Conservation (phyloP, 2,329 filamentous ascomycete genomes). For the Arthroderma sp. region DNA sequence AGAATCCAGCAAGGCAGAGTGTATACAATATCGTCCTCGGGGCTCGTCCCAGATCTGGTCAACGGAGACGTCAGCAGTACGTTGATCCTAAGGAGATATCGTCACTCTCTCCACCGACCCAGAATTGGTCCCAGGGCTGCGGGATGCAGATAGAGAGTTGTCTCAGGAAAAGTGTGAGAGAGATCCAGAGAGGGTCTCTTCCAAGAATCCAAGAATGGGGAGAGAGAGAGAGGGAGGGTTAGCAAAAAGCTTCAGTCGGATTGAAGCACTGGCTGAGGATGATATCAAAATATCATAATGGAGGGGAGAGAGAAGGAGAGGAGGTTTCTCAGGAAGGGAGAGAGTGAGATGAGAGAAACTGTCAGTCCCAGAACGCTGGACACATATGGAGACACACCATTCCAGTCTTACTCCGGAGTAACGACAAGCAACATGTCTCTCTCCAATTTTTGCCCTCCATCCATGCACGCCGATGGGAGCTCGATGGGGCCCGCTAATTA, state of each 20-base stretch:
- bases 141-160: not conserved
- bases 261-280: not conserved
- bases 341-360: not conserved
- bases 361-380: not conserved
- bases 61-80: not conserved
- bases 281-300: not conserved
- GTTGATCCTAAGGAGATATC: not conserved
- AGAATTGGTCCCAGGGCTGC: not conserved
- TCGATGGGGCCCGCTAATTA: conserved; percentile 2
- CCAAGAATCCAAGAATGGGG: not conserved
- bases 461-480: conserved; percentile 1
- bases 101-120: not conserved
- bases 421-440: not conserved
- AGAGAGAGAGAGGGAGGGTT: not conserved
- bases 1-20: not conserved
- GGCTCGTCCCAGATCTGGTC: not conserved
- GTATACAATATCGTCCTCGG: not conserved
- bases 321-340: too few species aligned
- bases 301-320: not conserved
- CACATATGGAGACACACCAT: not conserved
- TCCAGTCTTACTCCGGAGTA: not conserved
- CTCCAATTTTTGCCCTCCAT: not conserved
- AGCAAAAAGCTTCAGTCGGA: not conserved
- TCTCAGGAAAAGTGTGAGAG: not conserved
- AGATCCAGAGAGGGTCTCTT: conserved; percentile 1